phyloP scores from a whole-genome alignment of 1,284 basidiomycete species.

The Fistulinella cinereoalba region DNA sequence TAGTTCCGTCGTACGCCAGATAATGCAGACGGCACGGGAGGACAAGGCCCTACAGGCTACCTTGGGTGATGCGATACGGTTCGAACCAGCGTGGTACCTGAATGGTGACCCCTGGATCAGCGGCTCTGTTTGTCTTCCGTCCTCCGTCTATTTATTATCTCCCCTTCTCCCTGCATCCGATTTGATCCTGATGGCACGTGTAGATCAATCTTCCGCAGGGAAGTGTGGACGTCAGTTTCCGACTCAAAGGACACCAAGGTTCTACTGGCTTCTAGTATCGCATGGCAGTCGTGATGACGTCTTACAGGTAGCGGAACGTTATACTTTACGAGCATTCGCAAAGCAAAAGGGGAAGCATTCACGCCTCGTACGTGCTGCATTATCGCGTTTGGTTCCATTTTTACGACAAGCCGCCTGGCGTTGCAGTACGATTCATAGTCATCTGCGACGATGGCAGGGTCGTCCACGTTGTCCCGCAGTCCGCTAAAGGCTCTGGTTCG shows the following conservation, averaged over 20 bases:
- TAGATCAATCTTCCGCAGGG: constrained; percentile 74
- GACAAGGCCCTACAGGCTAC: constrained; percentile 47
- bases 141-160: neutral
- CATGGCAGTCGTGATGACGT: neutral
- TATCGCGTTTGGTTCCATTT: neutral
- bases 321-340: constrained; percentile 78
- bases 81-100: constrained; percentile 72
- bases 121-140: constrained; percentile 52
- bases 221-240: constrained; percentile 72
- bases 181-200: neutral
- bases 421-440: constrained; percentile 65
- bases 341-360: constrained; percentile 70
- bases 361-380: constrained; percentile 53
- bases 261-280: constrained; percentile 10
- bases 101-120: constrained; percentile 72
- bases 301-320: constrained; percentile 62
- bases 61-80: constrained; percentile 66
- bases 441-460: constrained; percentile 62
- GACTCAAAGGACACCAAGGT: constrained; percentile 70
- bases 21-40: constrained; percentile 57
- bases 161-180: neutral
- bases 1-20: constrained; percentile 68
- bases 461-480: constrained; percentile 33
- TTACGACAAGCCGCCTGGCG: neutral
- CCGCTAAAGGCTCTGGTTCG: neutral